Evolutionary conservation across 192 early-diverging fungal genomes (phyloP), one percentile per base, ranked within the genome.

Genomic region (Pilobolus umbonatus): DNA sequence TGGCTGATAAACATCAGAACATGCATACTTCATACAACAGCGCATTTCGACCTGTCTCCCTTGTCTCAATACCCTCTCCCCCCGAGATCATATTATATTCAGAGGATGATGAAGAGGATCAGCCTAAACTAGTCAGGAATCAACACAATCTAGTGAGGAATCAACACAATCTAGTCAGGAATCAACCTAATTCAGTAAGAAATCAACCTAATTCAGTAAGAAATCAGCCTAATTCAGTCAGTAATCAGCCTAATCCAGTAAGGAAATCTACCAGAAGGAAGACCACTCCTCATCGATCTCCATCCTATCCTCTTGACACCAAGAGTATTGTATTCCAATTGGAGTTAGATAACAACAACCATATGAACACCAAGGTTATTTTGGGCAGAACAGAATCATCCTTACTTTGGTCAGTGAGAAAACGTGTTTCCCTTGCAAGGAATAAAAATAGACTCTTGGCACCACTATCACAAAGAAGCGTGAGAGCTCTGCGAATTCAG

Each of bases 231-330:
- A n/a, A n/a, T n/a, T n/a, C n/a, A n/a, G n/a, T n/a, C n/a, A n/a
- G n/a, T n/a, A n/a, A n/a, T n/a, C n/a, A n/a, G n/a, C n/a, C n/a
- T n/a, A n/a, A n/a, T n/a, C n/a, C n/a, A n/a, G n/a, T n/a, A n/a
- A n/a, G n/a, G n/a, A n/a, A n/a, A n/a, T n/a, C n/a, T n/a, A n/a
- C n/a, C n/a, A 42, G 12, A 19, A 35, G 67, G 44, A 69, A 69
- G 53, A 55, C 61, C 10, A 44, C 55, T 35, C 67, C 67, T 14
- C 61, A 69, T 49, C 36, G 57, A 64, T 69, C 67, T 25, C 67
- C 67, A 17, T 60, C 65, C 11, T 43, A 30, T 17, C 39, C 19
- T 5, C 50, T 59, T 21, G 50, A 60, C 38, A 44, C 53, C 40
- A 59, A 60, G 40, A 60, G 58, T 22, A 57, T 67, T 38, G 44